Base-by-base conservation (phyloP, 495 filamentous ascomycete species). In the Trichoderma orchidacearum region DNA sequence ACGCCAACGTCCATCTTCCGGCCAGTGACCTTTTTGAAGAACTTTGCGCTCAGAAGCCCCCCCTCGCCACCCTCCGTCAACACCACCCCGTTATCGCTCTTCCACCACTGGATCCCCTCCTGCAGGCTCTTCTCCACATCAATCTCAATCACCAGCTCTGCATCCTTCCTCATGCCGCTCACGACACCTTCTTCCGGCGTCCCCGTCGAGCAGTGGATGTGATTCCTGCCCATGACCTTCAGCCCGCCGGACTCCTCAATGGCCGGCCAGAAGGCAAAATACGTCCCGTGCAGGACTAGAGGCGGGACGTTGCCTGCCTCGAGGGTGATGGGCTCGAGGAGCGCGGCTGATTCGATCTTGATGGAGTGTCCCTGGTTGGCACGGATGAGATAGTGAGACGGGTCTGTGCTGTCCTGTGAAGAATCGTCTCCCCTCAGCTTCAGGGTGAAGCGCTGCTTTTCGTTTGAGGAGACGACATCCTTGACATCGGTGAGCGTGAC, bases 361-460 rank as follows among this genome's bases (percentile, higher is more conserved):
- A 90, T 80, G 62, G 74, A 80, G 72, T 96, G 93, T 51, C 93
- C 93, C 72, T 98, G 93, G 59, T 88, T 93, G 1, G 93, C 93
- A 64, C 93, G 90, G 73, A 98, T 95, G 13, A 95, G 73, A 74
- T 81, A 97, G 65, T 87, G 72, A 1, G 78, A 65, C 0, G 87
- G 80, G 35, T 85, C 71, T 9, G 68, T 68, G 13, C 9, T 27
- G 29, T 17, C 54, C 54, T 18, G 17, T 38, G 27, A 56, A 48
- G 55, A 60, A 54, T 73, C 72, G 3, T 67, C 62, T 2, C 64
- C 66, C 62, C 67, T 72, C 25, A 69, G 67, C 56, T 75, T 78
- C 60, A 76, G 61, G 30, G 87, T 77, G 75, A 95, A 98, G 18
- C 93, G 89, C 67, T 97, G 86, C 67, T 98, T 98, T 64, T 93